Evolutionary conservation across 139 green algal genomes (phyloP).

Genomic region (Mychonastes homosphaera): DNA sequence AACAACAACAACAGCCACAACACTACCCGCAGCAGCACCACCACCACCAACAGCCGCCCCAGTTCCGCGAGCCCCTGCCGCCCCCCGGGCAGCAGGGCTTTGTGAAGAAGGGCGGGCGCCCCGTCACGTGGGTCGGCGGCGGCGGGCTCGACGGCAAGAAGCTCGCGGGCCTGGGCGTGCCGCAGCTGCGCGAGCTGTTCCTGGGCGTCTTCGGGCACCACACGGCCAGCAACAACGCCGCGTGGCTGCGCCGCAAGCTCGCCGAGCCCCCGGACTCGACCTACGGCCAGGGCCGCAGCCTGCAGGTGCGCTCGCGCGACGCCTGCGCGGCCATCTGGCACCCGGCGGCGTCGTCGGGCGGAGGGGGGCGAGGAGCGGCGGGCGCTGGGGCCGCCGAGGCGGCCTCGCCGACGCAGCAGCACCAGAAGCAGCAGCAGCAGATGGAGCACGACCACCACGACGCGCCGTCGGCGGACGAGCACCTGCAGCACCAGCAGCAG

Average conservation of each 20-base stretch:
- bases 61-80: too few species aligned
- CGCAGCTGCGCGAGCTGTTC: slow-evolving; percentile 33
- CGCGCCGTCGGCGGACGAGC: background rate
- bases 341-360: background rate
- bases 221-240: slow-evolving; percentile 45
- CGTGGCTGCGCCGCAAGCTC: slow-evolving; percentile 48
- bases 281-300: slow-evolving; percentile 21
- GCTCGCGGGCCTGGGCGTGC: slow-evolving; percentile 29
- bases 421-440: background rate
- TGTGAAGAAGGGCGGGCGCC: slow-evolving; percentile 20
- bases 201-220: slow-evolving; percentile 31
- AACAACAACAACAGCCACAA: too few species aligned
- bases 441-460: too few species aligned
- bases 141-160: slow-evolving; percentile 24
- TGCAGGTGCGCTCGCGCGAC: slow-evolving; percentile 26
- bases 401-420: too few species aligned
- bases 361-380: background rate
- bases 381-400: too few species aligned
- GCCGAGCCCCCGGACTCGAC: slow-evolving; percentile 24
- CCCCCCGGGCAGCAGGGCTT: background rate
- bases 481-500: background rate
- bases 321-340: slow-evolving; percentile 35
- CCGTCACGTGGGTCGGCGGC: slow-evolving; percentile 32
- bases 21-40: too few species aligned
- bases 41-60: too few species aligned